phyloP scores from a whole-genome alignment of 345 rosid genomes.

The Crucihimalaya himalaica region DNA sequence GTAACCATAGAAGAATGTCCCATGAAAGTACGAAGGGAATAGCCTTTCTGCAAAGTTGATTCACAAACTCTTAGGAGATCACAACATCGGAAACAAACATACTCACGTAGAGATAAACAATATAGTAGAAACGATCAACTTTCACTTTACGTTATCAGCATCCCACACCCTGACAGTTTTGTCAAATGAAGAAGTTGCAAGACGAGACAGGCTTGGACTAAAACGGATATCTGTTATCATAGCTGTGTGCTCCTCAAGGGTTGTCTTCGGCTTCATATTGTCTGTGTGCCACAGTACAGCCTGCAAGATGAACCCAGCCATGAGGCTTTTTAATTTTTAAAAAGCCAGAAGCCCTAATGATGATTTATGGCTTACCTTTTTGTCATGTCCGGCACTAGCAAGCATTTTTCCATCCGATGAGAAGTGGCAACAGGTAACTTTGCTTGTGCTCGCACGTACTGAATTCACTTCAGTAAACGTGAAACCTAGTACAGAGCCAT shows the following conservation, averaged over 20 bases:
- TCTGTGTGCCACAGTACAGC: slow-evolving; percentile 89
- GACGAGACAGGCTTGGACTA: slow-evolving; percentile 84
- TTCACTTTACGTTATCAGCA: slow-evolving; percentile 77
- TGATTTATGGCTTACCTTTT: slow-evolving; percentile 55
- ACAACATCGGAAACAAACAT: slow-evolving; percentile 11
- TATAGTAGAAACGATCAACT: slow-evolving; percentile 8
- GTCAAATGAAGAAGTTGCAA: slow-evolving; percentile 96
- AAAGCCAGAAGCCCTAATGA: slow-evolving; percentile 1
- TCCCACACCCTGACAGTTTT: slow-evolving; percentile 99
- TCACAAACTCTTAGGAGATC: slow-evolving; percentile 14
- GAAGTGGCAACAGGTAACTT: slow-evolving; percentile 87
- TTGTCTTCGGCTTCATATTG: slow-evolving; percentile 63
- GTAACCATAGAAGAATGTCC: slow-evolving; percentile 77
- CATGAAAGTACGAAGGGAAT: slow-evolving; percentile 74
- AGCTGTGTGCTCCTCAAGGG: slow-evolving; percentile 80
- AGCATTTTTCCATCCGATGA: slow-evolving; percentile 96
- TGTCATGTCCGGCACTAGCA: slow-evolving; percentile 98
- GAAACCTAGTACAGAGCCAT: slow-evolving; percentile 53
- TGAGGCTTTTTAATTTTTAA: slow-evolving; percentile 22
- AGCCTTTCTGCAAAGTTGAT: slow-evolving; percentile 69
- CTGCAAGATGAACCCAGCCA: slow-evolving; percentile 46
- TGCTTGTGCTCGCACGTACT: slow-evolving; percentile 77
- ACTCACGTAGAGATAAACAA: slow-evolving; percentile 1
- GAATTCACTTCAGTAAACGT: slow-evolving; percentile 68
- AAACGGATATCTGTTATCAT: slow-evolving; percentile 93